Evolutionary conservation across 2,329 filamentous ascomycete genomes (phyloP).

Genomic region (Epichloe aotearoae): DNA sequence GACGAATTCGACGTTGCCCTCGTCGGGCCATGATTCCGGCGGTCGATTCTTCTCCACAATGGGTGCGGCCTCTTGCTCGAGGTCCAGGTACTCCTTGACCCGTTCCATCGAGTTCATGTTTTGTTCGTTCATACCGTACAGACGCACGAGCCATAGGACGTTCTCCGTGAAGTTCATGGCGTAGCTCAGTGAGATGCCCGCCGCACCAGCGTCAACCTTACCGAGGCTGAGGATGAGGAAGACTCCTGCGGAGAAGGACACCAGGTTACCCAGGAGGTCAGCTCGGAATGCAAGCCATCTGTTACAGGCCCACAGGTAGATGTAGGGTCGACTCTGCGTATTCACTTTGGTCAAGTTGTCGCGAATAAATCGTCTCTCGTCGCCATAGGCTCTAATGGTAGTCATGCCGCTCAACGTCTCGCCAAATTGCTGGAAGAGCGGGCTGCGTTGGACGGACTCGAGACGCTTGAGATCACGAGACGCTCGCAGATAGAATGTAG

Average conservation of each 20-base stretch:
- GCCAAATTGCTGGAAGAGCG: conserved; percentile 94
- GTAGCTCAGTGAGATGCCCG: conserved; percentile 88
- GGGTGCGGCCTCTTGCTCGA: conserved; percentile 80
- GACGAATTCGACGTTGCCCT: conserved; percentile 77
- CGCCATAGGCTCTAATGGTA: conserved; percentile 91
- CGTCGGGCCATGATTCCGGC: conserved; percentile 66
- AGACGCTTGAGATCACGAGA: conserved; percentile 93
- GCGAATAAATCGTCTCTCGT: conserved; percentile 82
- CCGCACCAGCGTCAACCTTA: conserved; percentile 75
- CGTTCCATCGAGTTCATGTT: conserved; percentile 99
- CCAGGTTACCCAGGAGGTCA: conserved; percentile 78
- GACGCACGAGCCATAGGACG: conserved; percentile 85
- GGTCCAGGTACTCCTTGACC: conserved; percentile 91
- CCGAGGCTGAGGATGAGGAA: conserved; percentile 81
- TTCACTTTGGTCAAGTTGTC: conserved; percentile 86
- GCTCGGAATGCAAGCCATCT: conserved; percentile 92
- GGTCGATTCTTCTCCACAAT: conserved; percentile 70
- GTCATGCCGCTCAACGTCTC: conserved; percentile 91
- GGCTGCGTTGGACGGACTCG: conserved; percentile 87
- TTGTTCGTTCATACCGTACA: conserved; percentile 92
- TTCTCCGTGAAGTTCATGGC: conserved; percentile 96
- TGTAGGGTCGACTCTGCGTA: conserved; percentile 81
- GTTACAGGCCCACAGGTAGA: conserved; percentile 93
- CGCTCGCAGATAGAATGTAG: conserved; percentile 76
- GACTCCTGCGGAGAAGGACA: conserved; percentile 83